A percentile compares a stretch with the other conserved stretches of the same genome.
Conservation (phyloP, 495 filamentous ascomycete genomes). For the Aspergillus avenaceus region DNA sequence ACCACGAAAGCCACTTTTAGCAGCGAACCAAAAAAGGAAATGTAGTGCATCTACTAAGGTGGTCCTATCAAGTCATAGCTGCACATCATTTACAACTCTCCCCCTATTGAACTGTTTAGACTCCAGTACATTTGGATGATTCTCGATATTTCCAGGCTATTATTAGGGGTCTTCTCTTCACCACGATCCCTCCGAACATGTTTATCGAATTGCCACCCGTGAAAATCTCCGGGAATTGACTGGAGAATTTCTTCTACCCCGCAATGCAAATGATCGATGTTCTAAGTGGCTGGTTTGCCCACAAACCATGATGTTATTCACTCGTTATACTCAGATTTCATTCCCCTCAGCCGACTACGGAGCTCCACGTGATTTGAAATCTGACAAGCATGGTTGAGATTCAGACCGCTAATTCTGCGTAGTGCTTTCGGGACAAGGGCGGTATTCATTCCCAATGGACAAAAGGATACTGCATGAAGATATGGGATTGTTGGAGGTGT, state of each 20-base stretch:
- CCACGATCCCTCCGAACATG: background rate
- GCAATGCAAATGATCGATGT: constrained; percentile 10
- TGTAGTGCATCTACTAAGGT: too few relatives aligned
- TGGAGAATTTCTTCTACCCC: constrained; percentile 8
- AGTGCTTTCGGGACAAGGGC: background rate
- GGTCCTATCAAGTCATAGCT: background rate
- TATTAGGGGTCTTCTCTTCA: background rate
- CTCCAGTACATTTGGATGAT: background rate
- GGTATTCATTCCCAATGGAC: constrained; percentile 6
- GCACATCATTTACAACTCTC: background rate
- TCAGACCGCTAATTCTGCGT: constrained; percentile 5
- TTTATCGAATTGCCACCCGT: background rate
- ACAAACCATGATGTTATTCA: too few relatives aligned
- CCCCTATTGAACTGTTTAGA: background rate
- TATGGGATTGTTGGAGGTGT: background rate
- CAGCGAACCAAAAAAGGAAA: too few relatives aligned
- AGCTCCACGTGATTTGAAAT: too few relatives aligned
- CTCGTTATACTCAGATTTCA: too few relatives aligned
- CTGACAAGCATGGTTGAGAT: too few relatives aligned
- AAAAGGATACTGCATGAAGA: background rate
- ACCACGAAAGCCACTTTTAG: background rate
- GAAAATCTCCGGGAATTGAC: background rate
- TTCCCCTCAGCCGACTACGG: background rate
- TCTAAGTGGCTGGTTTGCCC: constrained; percentile 4
- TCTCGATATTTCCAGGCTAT: background rate